Evolutionary conservation across 805 yeast species (phyloP), one percentile per base, ranked within the genome.

Genomic region (Suhomyces kilbournensis): DNA sequence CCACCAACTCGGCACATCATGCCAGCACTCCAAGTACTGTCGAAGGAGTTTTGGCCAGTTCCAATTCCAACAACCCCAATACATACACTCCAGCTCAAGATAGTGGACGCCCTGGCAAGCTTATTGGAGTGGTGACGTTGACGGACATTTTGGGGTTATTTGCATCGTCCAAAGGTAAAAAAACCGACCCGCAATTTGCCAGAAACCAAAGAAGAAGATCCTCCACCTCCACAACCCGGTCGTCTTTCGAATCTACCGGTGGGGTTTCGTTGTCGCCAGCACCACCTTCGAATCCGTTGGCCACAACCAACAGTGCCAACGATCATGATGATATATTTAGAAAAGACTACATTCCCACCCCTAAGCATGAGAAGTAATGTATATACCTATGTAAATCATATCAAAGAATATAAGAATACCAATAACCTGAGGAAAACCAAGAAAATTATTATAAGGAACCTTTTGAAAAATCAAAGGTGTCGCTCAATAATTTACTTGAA

Each of bases 91-190:
- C 63, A n/a, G 51, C 63, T 3, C 59, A 23, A 3, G 51, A 53
- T 9, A 56, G 53, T 35, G 75, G 85, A 49, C 82, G 90, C 2
- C 83, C 90, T 2, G 97, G 97, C 14, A 88, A 85, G 64, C 77
- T 93, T 55, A 82, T 90, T 50, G 98, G 98, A 40, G 98, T 94
- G 23, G 84, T 94, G 2, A 89, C 97, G 3, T 74, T 94, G 60
- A 93, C 98, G 0, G 99, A 93, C 69, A 86, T 93, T 32, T 72
- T 94, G 47, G 89, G 92, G 15, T 71, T 90, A 44, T 79, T 93
- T 56, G 96, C 97, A 7, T 79, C 84, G 60, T 60, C 69, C 19
- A 67, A 60, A 46, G 97, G 96, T 3, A 81, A 81, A 62, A 75
- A 74, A 51, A 84, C 90, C 22, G 97, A 93, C 65, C 98, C 99